Percentiles rank a stretch among this genome's conserved stretches.
Evolutionary conservation across 1,139 yeast genomes (phyloP).

Genomic region (Suhomyces chickasaworum): DNA sequence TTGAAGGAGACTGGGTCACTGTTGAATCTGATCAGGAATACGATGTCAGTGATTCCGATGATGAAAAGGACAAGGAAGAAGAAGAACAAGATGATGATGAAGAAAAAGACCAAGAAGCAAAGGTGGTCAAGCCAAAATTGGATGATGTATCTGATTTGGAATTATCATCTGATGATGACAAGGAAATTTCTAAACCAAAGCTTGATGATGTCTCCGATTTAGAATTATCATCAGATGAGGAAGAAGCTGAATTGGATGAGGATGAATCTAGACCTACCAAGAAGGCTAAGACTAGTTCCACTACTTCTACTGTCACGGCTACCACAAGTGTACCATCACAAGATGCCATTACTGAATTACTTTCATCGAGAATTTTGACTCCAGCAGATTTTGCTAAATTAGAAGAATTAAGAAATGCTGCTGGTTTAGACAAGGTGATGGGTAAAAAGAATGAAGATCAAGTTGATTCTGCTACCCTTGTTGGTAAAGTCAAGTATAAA

Average conservation of each 20-base stretch:
- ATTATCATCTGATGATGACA: slow-evolving; percentile 26
- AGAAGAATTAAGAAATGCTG: slow-evolving; percentile 80
- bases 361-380: slow-evolving; percentile 77
- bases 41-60: slow-evolving; percentile 54
- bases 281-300: slow-evolving; percentile 23
- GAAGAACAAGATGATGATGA: slow-evolving; percentile 40
- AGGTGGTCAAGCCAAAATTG: slow-evolving; percentile 24
- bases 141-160: slow-evolving; percentile 41
- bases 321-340: slow-evolving; percentile 24
- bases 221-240: slow-evolving; percentile 29
- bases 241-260: slow-evolving; percentile 27
- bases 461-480: slow-evolving; percentile 76
- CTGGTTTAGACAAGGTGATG: slow-evolving; percentile 78
- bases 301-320: slow-evolving; percentile 6
- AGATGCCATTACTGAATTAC: slow-evolving; percentile 60
- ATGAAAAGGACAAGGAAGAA: slow-evolving; percentile 37
- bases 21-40: slow-evolving; percentile 63
- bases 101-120: slow-evolving; percentile 47
- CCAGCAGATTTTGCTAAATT: slow-evolving; percentile 97
- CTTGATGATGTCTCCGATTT: slow-evolving; percentile 44
- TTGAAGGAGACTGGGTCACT: slow-evolving; percentile 64
- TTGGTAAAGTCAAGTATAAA: slow-evolving; percentile 86
- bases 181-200: slow-evolving; percentile 17
- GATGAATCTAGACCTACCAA: slow-evolving; percentile 28
- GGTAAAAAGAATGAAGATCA: slow-evolving; percentile 72